These are phyloP conservation scores for Lachancea thermotolerans DNA, from an alignment of 805 yeast genomes.

Conservation along the genomic window DNA sequence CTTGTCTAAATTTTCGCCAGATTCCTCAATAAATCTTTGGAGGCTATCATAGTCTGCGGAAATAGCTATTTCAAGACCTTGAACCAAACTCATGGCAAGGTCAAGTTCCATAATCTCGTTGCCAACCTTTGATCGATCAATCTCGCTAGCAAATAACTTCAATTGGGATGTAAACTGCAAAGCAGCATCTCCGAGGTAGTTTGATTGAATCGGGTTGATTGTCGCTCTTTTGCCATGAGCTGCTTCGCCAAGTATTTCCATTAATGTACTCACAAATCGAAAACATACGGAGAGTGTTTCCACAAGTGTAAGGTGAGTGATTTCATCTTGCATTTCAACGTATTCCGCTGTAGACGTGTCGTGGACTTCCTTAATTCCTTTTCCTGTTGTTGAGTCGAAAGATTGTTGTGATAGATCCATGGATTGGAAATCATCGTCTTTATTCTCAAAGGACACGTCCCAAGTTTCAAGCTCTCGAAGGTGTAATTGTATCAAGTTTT, in stretches of 20 bases:
- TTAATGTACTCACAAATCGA: constrained; percentile 15
- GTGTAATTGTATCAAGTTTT: constrained; percentile 14
- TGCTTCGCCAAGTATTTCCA: constrained; percentile 19
- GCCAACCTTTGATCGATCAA: background rate
- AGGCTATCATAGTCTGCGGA: constrained; percentile 11
- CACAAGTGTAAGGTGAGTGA: constrained; percentile 19
- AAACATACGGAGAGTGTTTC: constrained; percentile 19
- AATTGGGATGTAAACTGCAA: constrained; percentile 15
- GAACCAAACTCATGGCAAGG: constrained; percentile 11
- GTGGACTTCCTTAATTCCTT: constrained; percentile 13
- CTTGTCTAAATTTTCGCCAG: background rate
- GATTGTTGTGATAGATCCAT: background rate
- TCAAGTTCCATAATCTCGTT: constrained; percentile 11
- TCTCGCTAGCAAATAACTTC: constrained; percentile 12
- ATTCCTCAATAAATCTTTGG: background rate
- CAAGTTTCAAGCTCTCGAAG: constrained; percentile 16
- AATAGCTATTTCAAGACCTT: constrained; percentile 12
- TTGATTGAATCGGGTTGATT: constrained; percentile 16
- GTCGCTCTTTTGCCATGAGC: background rate
- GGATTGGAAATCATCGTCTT: background rate
- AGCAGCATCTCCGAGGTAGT: constrained; percentile 17
- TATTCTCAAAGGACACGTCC: background rate
- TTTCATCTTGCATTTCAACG: constrained; percentile 25
- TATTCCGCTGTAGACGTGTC: constrained; percentile 10
- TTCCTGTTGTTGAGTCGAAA: constrained; percentile 6